Base-by-base conservation (phyloP, 2,329 filamentous ascomycete species). In the Diaporthe sp. region DNA sequence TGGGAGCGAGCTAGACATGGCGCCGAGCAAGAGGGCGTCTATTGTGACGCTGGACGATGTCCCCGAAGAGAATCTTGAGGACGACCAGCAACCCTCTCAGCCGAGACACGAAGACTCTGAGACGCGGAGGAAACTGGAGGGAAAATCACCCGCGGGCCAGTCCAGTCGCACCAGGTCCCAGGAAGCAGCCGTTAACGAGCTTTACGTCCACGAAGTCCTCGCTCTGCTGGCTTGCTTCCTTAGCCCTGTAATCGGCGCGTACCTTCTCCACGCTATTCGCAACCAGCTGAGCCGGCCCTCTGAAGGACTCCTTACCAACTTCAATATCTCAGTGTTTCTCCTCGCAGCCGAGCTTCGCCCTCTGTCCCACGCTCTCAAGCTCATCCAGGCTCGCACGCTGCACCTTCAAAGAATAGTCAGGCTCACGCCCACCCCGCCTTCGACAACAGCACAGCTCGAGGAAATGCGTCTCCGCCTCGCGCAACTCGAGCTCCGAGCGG, bases 301-400 rank as follows among this genome's bases (percentile, higher is more conserved):
- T 0, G 95, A 97, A 82, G 94, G 94, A 1, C 87, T 98, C 15
- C 93, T 98, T 9, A 98, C 95, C 6, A 94, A 98, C 83, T 97
- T 96, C 85, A 98, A 98, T 83, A 88, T 98, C 73, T 95, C 93
- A 17, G 94, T 98, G 71, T 98, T 98, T 83, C 87, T 98, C 3
- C 89, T 98, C 25, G 94, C 94, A 1, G 94, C 96, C 4, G 96
- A 98, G 84, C 87, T 98, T 39, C 92, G 94, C 4, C 96, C 96
- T 0, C 86, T 95, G 67, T 91, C 94, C 1, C 96, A 98, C 81
- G 85, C 97, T 37, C 91, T 98, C 77, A 94, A 93, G 81, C 90
- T 98, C 80, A 89, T 97, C 5, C 93, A 95, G 80, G 90, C 91
- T 19, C 91, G 95, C 46, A 98, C 95, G 3, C 86, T 97, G 12